Evolutionary conservation across 2,329 filamentous ascomycete genomes (phyloP).

Genomic region (Ophiosphaerella herpotricha): DNA sequence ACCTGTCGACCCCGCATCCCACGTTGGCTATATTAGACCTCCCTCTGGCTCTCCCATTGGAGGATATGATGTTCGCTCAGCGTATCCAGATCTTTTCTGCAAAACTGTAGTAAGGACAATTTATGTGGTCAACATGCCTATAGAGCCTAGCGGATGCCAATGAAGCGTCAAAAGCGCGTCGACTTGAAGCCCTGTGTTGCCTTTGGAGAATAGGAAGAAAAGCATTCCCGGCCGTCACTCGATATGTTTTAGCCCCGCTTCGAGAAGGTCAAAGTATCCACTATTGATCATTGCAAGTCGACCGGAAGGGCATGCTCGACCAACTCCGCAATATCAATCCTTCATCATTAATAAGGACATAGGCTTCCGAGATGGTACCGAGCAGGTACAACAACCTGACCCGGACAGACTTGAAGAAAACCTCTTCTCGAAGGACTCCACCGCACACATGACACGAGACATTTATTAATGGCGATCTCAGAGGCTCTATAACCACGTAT

Average conservation of each 20-base stretch:
- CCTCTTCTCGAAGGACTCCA: slow-evolving; percentile 26
- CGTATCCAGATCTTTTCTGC: slow-evolving; percentile 8
- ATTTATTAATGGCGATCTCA: slow-evolving; percentile 29
- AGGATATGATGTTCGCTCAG: slow-evolving; percentile 1
- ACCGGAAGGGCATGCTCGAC: slow-evolving; percentile 1
- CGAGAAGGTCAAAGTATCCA: neutral
- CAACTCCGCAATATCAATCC: slow-evolving; percentile 7
- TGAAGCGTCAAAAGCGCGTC: too few relatives aligned
- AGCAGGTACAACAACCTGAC: slow-evolving; percentile 16
- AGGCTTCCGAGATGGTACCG: slow-evolving; percentile 10
- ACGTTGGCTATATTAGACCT: slow-evolving; percentile 16
- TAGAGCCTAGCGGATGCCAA: too few relatives aligned
- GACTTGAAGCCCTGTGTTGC: too few relatives aligned
- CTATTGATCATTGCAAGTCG: slow-evolving; percentile 5
- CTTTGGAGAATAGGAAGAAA: neutral
- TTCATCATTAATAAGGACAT: slow-evolving; percentile 6
- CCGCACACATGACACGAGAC: slow-evolving; percentile 25
- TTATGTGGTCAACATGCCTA: too few relatives aligned
- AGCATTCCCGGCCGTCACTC: neutral
- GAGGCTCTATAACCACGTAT: slow-evolving; percentile 27
- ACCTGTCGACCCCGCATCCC: slow-evolving; percentile 33
- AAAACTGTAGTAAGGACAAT: slow-evolving; percentile 3
- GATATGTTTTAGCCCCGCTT: neutral
- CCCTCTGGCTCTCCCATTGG: slow-evolving; percentile 12
- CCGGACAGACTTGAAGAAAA: slow-evolving; percentile 14